Evolutionary conservation across 371 early-diverging fungal genomes (phyloP), one percentile per base, ranked within the genome.

Genomic region (Mortierella sp.): DNA sequence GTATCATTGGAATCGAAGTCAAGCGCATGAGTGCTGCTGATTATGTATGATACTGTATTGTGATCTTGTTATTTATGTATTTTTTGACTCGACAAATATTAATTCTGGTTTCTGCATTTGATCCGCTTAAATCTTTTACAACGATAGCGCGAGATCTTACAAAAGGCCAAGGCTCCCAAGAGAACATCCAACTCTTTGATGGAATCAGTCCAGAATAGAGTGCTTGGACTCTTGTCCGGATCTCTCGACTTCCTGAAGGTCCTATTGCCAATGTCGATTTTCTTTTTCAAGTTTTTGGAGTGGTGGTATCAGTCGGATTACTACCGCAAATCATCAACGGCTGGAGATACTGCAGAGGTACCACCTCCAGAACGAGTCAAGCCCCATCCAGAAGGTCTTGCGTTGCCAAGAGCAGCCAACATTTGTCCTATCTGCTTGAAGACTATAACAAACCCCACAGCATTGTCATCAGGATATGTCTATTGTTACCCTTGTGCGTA

Each of bases 281-380:
- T 97, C 86, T 92, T 96, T 71, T 96, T 93, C 88, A 94, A 94
- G 70, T 97, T 97, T 72, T 77, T 96, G 74, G 97, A 97, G 84
- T 97, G 98, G 97, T 97, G 97, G 97, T 95, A 96, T 76, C 87
- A 92, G 9, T 93, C 95, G 11, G 95, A 94, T 67, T 92, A 89
- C 43, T 87, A 86, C 72, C 77, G 69, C 10, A 83, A 65, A 48
- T 63, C 69, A 6, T 70, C 75, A 38, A 71, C 84, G 1, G 83
- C 74, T 4, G 80, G 70, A 10, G 69, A 72, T 38, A 68, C 72
- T 41, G 85, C 86, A n/a, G 86, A 86, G 19, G 89, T 89, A 4
- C 88, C 91, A 45, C 95, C 96, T 4, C 95, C 94, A 0, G 89
- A 89, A 47, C 85, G 87, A 36, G 76, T 90, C 16, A 85, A 84